These are phyloP conservation scores for Penicillium angulare DNA, from an alignment of 495 filamentous ascomycete species.

Conservation along the genomic window DNA sequence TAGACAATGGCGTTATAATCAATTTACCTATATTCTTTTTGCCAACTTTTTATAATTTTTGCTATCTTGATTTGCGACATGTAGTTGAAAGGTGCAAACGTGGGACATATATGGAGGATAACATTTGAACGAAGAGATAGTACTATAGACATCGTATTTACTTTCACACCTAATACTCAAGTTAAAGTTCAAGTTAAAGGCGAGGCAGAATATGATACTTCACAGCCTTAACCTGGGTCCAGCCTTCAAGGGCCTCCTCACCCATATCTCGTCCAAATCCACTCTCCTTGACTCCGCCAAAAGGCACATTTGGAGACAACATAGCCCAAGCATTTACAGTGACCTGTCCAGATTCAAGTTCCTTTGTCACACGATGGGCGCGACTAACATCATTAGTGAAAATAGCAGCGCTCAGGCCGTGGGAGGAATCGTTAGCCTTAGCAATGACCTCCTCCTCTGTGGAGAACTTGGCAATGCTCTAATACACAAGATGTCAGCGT, in stretches of 20 bases:
- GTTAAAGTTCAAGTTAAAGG: no score
- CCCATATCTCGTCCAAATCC: constrained; percentile 53
- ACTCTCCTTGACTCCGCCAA: constrained; percentile 55
- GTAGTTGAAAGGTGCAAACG: no score
- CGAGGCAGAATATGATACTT: constrained; percentile 23
- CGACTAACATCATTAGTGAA: constrained; percentile 77
- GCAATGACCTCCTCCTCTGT: constrained; percentile 79
- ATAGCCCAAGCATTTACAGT: constrained; percentile 24
- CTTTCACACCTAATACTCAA: no score
- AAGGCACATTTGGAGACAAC: constrained; percentile 32
- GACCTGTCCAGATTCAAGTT: constrained; percentile 68
- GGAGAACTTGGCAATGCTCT: constrained; percentile 55
- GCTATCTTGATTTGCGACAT: no score
- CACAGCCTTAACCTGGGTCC: constrained; percentile 26
- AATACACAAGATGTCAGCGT: neutral
- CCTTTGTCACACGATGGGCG: constrained; percentile 73
- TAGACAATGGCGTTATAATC: no score
- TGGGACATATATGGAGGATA: no score
- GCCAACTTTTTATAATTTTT: no score
- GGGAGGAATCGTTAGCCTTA: constrained; percentile 80
- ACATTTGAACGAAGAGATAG: no score
- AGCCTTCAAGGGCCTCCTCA: constrained; percentile 27
- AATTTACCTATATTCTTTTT: no score
- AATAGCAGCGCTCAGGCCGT: constrained; percentile 78
- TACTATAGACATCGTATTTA: no score